These are phyloP conservation scores for Zoysia pacifica DNA, from an alignment of 176 grass and related monocot species.

Conservation along the genomic window DNA sequence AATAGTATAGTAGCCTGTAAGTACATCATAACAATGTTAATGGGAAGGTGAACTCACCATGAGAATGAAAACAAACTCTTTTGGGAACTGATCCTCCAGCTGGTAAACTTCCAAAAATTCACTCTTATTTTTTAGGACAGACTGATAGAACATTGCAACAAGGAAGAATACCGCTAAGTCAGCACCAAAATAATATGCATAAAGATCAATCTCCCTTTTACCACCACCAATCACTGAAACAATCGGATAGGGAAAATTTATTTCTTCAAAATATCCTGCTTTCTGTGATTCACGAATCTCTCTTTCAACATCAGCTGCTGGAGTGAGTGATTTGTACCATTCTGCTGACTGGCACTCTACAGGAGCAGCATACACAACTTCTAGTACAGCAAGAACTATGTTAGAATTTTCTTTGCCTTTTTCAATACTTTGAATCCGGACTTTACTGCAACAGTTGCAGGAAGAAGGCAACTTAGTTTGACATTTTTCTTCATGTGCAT, in stretches of 20 bases:
- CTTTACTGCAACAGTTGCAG: conserved; percentile 74
- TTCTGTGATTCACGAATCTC: conserved; percentile 81
- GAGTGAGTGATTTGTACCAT: conserved; percentile 87
- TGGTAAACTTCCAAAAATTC: conserved; percentile 93
- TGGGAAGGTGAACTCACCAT: conserved; percentile 60
- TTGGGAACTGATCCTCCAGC: conserved; percentile 95
- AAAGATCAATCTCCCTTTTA: conserved; percentile 95
- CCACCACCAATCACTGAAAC: conserved; percentile 89
- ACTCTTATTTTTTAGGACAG: conserved; percentile 92
- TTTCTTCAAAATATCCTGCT: conserved; percentile 73
- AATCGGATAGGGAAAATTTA: conserved; percentile 77
- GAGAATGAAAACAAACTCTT: conserved; percentile 96
- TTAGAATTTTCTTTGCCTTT: conserved; percentile 75
- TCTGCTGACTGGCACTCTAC: conserved; percentile 60
- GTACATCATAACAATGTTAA: conserved; percentile 27
- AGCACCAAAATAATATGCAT: conserved; percentile 93
- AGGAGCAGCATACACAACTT: conserved; percentile 91
- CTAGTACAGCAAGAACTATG: conserved; percentile 86
- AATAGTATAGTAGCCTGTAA: conserved; percentile 26
- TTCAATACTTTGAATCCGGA: conserved; percentile 95
- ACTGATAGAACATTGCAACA: conserved; percentile 92
- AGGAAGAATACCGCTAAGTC: conserved; percentile 96
- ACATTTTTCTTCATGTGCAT: conserved; percentile 84
- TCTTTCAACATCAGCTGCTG: conserved; percentile 76
- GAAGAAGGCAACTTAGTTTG: conserved; percentile 57